A percentile compares a stretch with the other conserved stretches of the same genome.
These are phyloP conservation scores for Phanerochaete carnosa DNA, from an alignment of 768 basidiomycete genomes.

Conservation along the genomic window DNA sequence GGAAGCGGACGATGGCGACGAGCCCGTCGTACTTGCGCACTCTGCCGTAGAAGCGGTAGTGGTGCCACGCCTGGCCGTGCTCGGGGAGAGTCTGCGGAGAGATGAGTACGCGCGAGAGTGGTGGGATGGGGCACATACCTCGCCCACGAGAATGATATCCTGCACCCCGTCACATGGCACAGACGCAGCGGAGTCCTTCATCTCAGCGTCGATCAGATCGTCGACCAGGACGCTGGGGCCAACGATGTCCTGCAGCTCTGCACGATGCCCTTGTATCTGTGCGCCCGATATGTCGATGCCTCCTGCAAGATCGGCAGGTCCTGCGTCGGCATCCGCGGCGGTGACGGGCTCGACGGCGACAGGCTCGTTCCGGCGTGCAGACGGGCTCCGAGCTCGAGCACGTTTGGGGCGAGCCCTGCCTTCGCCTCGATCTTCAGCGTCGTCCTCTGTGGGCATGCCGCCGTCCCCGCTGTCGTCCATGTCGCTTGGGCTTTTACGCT, in stretches of 20 bases:
- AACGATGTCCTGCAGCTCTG: not conserved
- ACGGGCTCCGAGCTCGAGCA: not conserved
- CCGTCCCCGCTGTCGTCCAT: not conserved
- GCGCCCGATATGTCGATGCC: not conserved
- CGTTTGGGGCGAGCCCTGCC: not conserved
- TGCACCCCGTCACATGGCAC: slow-evolving; percentile 49
- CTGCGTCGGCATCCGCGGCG: not conserved
- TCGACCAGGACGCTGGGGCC: not conserved
- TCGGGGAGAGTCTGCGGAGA: slow-evolving; percentile 41
- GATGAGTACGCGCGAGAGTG: not conserved
- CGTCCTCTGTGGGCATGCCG: not conserved
- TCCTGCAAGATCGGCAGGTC: not conserved
- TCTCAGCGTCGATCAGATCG: slow-evolving; percentile 2
- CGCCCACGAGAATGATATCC: slow-evolving; percentile 62
- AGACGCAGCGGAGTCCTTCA: not conserved
- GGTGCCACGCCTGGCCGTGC: slow-evolving; percentile 35
- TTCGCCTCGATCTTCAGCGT: not conserved
- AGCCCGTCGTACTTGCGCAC: slow-evolving; percentile 37
- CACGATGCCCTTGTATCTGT: not conserved
- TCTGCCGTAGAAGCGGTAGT: slow-evolving; percentile 32
- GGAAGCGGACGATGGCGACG: slow-evolving; percentile 31
- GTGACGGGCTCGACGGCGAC: not conserved
- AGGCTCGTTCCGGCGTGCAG: not conserved
- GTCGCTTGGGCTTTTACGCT: not conserved
- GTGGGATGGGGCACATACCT: slow-evolving; percentile 31